Evolutionary conservation across 306 rosid genomes (phyloP).

Genomic region (Sicyos baderoa): DNA sequence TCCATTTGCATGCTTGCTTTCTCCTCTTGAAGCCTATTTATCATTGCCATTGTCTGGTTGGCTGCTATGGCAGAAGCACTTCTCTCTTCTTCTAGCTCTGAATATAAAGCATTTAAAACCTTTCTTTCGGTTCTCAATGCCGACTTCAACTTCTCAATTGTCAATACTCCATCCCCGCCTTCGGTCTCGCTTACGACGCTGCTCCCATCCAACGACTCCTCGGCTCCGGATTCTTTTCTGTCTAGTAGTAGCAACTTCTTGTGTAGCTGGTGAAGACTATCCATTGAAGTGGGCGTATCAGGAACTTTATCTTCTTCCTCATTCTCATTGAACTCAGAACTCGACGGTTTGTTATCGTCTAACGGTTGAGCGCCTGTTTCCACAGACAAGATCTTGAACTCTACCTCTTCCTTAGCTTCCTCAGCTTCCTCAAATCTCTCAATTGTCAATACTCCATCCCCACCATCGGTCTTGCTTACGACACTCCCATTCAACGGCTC

Average conservation of each 20-base stretch:
- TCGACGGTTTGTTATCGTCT: conserved; percentile 24
- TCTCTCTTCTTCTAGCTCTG: conserved; percentile 96
- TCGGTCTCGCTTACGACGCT: conserved; percentile 53
- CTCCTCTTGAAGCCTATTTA: conserved; percentile 95
- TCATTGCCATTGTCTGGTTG: conserved; percentile 97
- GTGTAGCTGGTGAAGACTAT: conserved; percentile 45
- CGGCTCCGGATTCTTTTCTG: conserved; percentile 65
- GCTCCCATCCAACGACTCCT: conserved; percentile 81
- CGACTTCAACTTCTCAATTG: conserved; percentile 53
- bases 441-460: conserved; percentile 38
- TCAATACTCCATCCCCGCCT: conserved; percentile 40
- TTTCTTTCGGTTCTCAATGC: conserved; percentile 61
- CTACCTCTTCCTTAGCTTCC: conserved; percentile 36
- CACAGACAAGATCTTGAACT: conserved; percentile 42
- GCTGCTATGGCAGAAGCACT: conserved; percentile 91
- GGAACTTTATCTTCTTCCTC: conserved; percentile 67
- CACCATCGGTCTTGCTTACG: conserved; percentile 50
- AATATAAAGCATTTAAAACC: conserved; percentile 57
- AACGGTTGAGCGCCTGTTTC: conserved; percentile 34
- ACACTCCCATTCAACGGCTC: conserved; percentile 79
- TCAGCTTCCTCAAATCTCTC: neutral
- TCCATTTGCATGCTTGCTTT: conserved; percentile 98
- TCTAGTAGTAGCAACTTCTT: conserved; percentile 54
- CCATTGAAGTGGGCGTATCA: conserved; percentile 67
- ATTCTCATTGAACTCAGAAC: conserved; percentile 38